Evolutionary conservation across 768 basidiomycete genomes (phyloP).

Genomic region (Megacollybia marginata): DNA sequence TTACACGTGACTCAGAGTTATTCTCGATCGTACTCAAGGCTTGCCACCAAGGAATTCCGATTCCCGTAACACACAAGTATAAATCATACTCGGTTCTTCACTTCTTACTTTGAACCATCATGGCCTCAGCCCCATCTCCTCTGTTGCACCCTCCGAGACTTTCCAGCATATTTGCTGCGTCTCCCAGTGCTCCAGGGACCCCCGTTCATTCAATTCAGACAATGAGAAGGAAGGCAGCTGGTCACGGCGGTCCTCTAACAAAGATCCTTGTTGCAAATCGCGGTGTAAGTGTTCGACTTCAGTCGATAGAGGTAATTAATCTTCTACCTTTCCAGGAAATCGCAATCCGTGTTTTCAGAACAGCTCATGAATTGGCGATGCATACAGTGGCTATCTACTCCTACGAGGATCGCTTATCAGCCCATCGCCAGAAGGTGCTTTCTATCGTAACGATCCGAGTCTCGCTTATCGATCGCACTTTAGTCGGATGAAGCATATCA

Average conservation of each 20-base stretch:
- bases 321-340: slow-evolving; percentile 72
- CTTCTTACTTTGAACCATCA: slow-evolving; percentile 18
- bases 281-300: slow-evolving; percentile 49
- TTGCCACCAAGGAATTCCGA: no score
- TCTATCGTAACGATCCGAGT: slow-evolving; percentile 33
- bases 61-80: no score
- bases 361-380: slow-evolving; percentile 98
- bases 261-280: slow-evolving; percentile 92
- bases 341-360: slow-evolving; percentile 96
- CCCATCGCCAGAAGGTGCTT: slow-evolving; percentile 91
- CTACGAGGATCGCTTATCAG: slow-evolving; percentile 90
- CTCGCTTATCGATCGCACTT: slow-evolving; percentile 3
- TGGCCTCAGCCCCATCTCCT: slow-evolving; percentile 29
- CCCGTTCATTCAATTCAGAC: slow-evolving; percentile 88
- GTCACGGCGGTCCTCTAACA: slow-evolving; percentile 83
- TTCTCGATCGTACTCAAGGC: no score
- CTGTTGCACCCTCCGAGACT: slow-evolving; percentile 66
- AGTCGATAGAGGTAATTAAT: background rate
- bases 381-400: slow-evolving; percentile 99
- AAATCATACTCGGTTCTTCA: no score
- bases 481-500: slow-evolving; percentile 98
- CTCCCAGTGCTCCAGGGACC: slow-evolving; percentile 75
- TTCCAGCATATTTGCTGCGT: slow-evolving; percentile 60
- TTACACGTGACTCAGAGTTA: no score
- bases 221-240: slow-evolving; percentile 85